A percentile compares a stretch with the other conserved stretches of the same genome.
Evolutionary conservation across 2,329 filamentous ascomycete species (phyloP).

Genomic region (Sporothrix schenckii): DNA sequence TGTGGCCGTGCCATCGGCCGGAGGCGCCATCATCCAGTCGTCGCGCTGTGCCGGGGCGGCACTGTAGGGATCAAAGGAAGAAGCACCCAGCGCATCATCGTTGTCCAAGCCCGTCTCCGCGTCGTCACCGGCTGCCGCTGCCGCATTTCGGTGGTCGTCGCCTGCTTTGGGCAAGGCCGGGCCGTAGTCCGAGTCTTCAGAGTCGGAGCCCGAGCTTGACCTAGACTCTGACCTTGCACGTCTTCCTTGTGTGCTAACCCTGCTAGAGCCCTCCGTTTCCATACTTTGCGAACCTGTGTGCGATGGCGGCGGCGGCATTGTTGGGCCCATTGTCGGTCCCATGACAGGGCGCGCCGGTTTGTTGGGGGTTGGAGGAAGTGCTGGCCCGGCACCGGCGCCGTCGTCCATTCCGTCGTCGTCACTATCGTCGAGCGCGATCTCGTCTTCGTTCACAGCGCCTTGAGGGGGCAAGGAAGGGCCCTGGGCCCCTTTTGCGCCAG

Average conservation of each 20-base stretch:
- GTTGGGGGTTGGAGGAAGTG: neutral
- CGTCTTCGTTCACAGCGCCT: slow-evolving; percentile 44
- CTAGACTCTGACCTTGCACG: slow-evolving; percentile 38
- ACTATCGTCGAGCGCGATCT: slow-evolving; percentile 47
- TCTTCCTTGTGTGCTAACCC: slow-evolving; percentile 42
- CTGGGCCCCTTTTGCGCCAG: slow-evolving; percentile 24
- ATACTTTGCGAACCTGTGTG: slow-evolving; percentile 14
- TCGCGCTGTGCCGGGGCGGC: slow-evolving; percentile 67
- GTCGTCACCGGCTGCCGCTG: neutral
- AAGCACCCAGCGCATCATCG: slow-evolving; percentile 34
- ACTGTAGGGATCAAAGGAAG: slow-evolving; percentile 47
- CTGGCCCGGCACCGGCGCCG: neutral
- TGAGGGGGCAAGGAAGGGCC: slow-evolving; percentile 39
- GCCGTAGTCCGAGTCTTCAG: slow-evolving; percentile 60
- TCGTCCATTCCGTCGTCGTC: slow-evolving; percentile 42
- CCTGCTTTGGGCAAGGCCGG: slow-evolving; percentile 58
- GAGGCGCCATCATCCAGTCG: slow-evolving; percentile 80
- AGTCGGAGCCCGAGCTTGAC: slow-evolving; percentile 42
- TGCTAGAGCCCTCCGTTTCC: slow-evolving; percentile 46
- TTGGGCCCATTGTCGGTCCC: slow-evolving; percentile 35
- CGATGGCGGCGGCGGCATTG: slow-evolving; percentile 34
- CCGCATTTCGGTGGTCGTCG: neutral
- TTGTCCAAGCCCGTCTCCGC: neutral
- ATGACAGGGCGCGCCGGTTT: neutral
- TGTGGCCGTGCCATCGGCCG: slow-evolving; percentile 56